Conservation (phyloP, 495 filamentous ascomycete genomes). For the Penicillium soppii region DNA sequence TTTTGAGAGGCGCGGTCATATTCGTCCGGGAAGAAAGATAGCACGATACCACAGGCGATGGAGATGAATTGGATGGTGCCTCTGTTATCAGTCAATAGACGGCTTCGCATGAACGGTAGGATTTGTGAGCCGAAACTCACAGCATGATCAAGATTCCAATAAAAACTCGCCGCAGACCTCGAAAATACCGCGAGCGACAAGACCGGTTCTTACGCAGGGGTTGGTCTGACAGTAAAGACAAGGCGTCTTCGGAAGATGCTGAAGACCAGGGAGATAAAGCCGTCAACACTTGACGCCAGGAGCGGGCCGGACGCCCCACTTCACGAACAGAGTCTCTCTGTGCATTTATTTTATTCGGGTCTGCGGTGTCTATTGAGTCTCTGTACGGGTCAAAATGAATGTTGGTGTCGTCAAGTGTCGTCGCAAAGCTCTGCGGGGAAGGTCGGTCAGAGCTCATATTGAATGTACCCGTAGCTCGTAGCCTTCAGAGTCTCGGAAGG, state of each 20-base stretch:
- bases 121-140: slow-evolving; percentile 23
- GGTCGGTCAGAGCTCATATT: background rate
- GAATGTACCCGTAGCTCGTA: background rate
- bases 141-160: slow-evolving; percentile 39
- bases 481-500: background rate
- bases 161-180: slow-evolving; percentile 19
- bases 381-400: slow-evolving; percentile 17
- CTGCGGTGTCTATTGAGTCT: slow-evolving; percentile 15
- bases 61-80: slow-evolving; percentile 49
- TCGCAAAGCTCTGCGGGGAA: background rate
- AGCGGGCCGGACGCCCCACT: slow-evolving; percentile 14
- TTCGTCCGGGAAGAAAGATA: slow-evolving; percentile 57
- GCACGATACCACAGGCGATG: slow-evolving; percentile 50
- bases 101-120: background rate
- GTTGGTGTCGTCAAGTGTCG: background rate
- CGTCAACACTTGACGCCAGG: slow-evolving; percentile 16
- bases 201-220: slow-evolving; percentile 3
- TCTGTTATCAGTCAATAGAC: slow-evolving; percentile 21
- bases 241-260: slow-evolving; percentile 14
- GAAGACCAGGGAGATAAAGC: slow-evolving; percentile 17
- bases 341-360: slow-evolving; percentile 5
- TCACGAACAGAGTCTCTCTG: slow-evolving; percentile 6
- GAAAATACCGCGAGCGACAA: slow-evolving; percentile 11
- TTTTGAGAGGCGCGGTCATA: slow-evolving; percentile 45
- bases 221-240: slow-evolving; percentile 20